Conservation (phyloP, 257 asterid genomes). For the Solanum phureja region DNA sequence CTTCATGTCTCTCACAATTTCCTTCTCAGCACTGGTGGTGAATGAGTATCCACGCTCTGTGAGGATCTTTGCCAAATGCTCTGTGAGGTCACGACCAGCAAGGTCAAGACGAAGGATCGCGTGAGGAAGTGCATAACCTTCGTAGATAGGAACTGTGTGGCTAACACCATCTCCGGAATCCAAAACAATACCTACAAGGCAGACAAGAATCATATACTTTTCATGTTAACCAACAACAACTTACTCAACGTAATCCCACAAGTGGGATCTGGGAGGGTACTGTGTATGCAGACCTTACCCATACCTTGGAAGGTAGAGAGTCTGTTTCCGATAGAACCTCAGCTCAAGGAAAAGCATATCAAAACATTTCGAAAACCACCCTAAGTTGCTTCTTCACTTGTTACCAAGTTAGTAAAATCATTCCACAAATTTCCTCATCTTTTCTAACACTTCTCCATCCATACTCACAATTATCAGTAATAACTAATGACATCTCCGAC, state of each 20-base stretch:
- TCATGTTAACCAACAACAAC: background rate
- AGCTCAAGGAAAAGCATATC: background rate
- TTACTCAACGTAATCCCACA: background rate
- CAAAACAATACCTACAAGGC: slow-evolving; percentile 13
- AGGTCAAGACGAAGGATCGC: background rate
- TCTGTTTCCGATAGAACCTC: background rate
- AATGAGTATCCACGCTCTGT: slow-evolving; percentile 34
- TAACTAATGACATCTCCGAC: background rate
- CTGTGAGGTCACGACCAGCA: slow-evolving; percentile 28
- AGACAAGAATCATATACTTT: background rate
- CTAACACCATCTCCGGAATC: slow-evolving; percentile 1
- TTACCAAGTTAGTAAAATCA: background rate
- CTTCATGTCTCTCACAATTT: slow-evolving; percentile 41
- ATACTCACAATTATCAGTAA: background rate
- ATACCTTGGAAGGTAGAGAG: background rate
- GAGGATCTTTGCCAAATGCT: slow-evolving; percentile 27
- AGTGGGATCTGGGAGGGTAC: background rate
- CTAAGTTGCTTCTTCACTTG: background rate
- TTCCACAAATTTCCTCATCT: background rate
- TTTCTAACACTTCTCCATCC: background rate
- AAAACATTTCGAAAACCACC: background rate
- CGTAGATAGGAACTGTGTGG: background rate
- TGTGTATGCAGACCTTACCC: background rate
- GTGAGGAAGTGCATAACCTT: background rate
- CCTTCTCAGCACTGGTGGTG: slow-evolving; percentile 33